Base-by-base conservation (phyloP, 306 rosid genomes). In the Cicer pinnatifidum region DNA sequence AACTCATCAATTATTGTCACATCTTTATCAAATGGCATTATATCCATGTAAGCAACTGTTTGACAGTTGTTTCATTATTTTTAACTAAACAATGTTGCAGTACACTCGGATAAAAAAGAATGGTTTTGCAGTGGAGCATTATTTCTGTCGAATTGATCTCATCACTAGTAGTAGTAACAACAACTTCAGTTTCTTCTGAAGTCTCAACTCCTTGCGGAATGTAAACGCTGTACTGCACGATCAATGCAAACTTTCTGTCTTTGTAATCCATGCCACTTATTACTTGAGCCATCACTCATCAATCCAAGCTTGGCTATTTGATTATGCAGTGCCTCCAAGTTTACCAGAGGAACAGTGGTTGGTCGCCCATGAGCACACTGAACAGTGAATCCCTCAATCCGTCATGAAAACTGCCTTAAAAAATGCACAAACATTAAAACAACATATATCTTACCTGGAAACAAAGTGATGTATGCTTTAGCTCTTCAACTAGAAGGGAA, bases 281-380 rank as follows among this genome's bases (percentile, higher is more conserved):
- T 73, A 65, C 65, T 80, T 2, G 88, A 59, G 15, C 71, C 63
- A 50, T 58, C 80, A 5, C 52, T 86, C 78, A 59, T 77, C 38
- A 70, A 61, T 28, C 83, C 80, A 73, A 88, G 82, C 85, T 86
- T 90, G 73, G 85, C 83, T 50, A 91, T 75, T 76, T 94, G 93
- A 84, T 81, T 84, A 84, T 82, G 96, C 88, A 94, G 78, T n/a
- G 87, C 91, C 83, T 83, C 97, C 88, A 91, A 71, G 88, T 87
- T 87, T 17, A 94, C 97, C 2, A 94, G 84, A 41, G 99, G 96
- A 73, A 81, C 91, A 23, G 91, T 86, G 39, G 99, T 94, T 10
- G 99, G 97, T 74, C 96, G 83, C 66, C 99, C 97, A 84, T 94
- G 99, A 78, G 97, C 99, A 67, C 99, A 90, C 96, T 91, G 86